Evolutionary conservation across 371 early-diverging fungal species (phyloP).

Genomic region (Syncephalis plumigaleata): DNA sequence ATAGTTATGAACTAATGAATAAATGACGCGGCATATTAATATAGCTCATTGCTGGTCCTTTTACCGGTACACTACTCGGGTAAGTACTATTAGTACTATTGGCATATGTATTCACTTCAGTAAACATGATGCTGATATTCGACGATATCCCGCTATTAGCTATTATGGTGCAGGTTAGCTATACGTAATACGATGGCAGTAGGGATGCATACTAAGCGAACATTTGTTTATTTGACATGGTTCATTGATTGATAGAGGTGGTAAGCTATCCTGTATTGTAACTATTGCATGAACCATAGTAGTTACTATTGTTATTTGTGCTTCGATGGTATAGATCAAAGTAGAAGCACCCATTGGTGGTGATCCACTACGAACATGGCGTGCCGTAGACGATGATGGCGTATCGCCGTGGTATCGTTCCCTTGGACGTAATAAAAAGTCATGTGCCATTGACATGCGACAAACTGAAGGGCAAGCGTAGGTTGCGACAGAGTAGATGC

Average conservation of each 20-base stretch:
- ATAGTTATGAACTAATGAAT: not conserved
- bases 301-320: too few species aligned
- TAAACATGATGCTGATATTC: not conserved
- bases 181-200: not conserved
- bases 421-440: conserved; percentile 30
- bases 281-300: not conserved
- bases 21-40: not conserved
- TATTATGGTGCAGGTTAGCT: conserved; percentile 2
- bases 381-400: conserved; percentile 26
- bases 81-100: conserved; percentile 7
- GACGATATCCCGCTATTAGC: not conserved
- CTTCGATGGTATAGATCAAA: conserved; percentile 18
- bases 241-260: conserved; percentile 21
- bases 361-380: conserved; percentile 30
- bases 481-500: not conserved
- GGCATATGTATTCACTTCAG: too few species aligned
- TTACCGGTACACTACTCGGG: conserved; percentile 30
- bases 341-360: conserved; percentile 29
- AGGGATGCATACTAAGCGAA: not conserved
- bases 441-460: conserved; percentile 25
- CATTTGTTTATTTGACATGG: conserved; percentile 2
- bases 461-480: conserved; percentile 24
- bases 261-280: conserved; percentile 9
- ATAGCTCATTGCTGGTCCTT: conserved; percentile 34
- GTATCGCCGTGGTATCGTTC: conserved; percentile 28